A percentile compares a stretch with the other conserved stretches of the same genome.
Conservation (phyloP, 78 protist species). For the Guillardia theta region DNA sequence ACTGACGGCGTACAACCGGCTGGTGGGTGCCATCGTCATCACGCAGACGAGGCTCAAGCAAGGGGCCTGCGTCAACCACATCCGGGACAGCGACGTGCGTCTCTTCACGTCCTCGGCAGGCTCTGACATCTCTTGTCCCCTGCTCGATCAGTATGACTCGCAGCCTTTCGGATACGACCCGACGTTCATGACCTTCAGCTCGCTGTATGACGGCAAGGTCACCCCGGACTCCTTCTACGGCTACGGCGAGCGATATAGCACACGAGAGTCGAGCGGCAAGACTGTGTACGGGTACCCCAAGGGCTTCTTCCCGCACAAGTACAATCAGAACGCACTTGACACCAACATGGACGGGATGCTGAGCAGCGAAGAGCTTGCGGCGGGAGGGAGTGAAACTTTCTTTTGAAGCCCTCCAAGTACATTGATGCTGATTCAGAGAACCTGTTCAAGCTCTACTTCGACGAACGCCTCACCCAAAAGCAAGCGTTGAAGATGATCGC, state of each 20-base stretch:
- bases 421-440: too few species aligned
- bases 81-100: background rate
- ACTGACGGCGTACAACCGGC: background rate
- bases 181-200: background rate
- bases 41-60: background rate
- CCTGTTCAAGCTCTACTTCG: background rate
- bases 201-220: background rate
- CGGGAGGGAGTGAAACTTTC: too few species aligned
- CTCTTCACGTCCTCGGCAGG: background rate
- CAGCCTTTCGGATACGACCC: background rate
- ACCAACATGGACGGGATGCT: background rate
- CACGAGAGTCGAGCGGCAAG: background rate
- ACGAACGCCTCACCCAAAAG: background rate
- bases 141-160: background rate
- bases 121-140: background rate
- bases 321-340: background rate
- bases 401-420: too few species aligned
- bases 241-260: background rate
- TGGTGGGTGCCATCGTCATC: background rate
- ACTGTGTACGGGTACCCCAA: background rate
- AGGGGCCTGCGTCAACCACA: background rate
- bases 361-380: too few species aligned
- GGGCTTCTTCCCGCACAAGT: conserved; percentile 3
- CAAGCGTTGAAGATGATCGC: background rate
- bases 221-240: background rate